phyloP scores from a whole-genome alignment of 1,284 basidiomycete genomes.

The Moniliophthora roreri region DNA sequence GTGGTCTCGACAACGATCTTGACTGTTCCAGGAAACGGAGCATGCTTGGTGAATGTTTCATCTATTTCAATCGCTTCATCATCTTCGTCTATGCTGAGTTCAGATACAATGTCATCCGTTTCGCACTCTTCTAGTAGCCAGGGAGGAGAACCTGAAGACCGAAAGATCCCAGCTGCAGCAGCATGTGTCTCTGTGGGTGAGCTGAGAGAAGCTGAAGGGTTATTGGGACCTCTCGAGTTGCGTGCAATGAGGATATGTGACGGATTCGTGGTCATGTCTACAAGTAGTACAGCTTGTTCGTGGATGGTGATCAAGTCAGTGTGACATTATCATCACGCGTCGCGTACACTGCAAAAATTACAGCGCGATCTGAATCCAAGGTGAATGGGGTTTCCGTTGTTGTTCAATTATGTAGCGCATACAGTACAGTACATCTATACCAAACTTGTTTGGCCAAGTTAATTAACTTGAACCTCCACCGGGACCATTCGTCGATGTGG shows the following conservation, averaged over 20 bases:
- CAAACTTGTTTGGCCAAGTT: neutral
- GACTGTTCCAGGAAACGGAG: slow-evolving; percentile 72
- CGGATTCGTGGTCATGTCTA: slow-evolving; percentile 73
- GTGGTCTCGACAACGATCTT: slow-evolving; percentile 84
- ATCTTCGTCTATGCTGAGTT: slow-evolving; percentile 62
- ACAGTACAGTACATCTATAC: neutral
- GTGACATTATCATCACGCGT: too few species aligned
- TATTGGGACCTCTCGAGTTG: slow-evolving; percentile 69
- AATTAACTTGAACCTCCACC: slow-evolving; percentile 1
- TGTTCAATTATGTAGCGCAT: neutral
- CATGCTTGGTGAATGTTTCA: slow-evolving; percentile 65
- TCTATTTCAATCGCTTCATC: slow-evolving; percentile 75
- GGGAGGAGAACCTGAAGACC: slow-evolving; percentile 74
- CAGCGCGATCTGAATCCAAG: too few species aligned
- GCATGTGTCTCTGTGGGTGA: slow-evolving; percentile 84
- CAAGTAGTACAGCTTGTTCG: too few species aligned
- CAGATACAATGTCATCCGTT: slow-evolving; percentile 65
- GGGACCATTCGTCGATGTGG: neutral
- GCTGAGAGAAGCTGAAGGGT: slow-evolving; percentile 74
- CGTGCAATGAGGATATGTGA: slow-evolving; percentile 84
- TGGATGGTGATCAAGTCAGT: too few species aligned
- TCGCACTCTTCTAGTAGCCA: slow-evolving; percentile 73
- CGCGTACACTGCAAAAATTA: too few species aligned
- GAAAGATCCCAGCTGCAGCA: slow-evolving; percentile 77
- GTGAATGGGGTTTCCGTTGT: neutral